These are phyloP conservation scores for Chlorella sp. DNA, from an alignment of 139 green algal species.

Conservation along the genomic window DNA sequence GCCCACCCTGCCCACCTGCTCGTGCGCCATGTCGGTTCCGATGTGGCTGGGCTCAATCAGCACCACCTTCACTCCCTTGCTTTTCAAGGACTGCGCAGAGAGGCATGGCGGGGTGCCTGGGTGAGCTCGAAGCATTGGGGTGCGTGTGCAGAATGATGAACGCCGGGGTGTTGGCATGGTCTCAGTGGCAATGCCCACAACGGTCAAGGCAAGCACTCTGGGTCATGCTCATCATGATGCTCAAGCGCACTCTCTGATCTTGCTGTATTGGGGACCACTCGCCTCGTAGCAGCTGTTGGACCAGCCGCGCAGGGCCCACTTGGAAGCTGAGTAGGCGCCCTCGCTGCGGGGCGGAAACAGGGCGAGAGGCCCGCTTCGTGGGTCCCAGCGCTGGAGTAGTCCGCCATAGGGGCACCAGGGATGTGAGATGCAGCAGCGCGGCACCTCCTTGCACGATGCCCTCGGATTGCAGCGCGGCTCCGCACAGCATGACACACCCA, in stretches of 20 bases:
- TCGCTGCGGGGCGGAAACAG: background rate
- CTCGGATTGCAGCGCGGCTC: too few species aligned
- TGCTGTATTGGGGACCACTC: background rate
- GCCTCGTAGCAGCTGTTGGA: slow-evolving; percentile 39
- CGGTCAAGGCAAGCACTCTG: too few species aligned
- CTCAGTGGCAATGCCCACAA: background rate
- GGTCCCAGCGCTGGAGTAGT: too few species aligned
- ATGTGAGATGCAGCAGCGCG: too few species aligned
- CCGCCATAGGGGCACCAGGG: too few species aligned
- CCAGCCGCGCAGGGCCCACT: slow-evolving; percentile 52
- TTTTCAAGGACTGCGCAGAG: slow-evolving; percentile 20
- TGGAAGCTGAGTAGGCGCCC: slow-evolving; percentile 50
- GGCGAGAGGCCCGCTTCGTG: too few species aligned
- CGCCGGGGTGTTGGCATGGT: background rate
- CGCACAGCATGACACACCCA: too few species aligned
- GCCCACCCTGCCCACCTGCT: background rate
- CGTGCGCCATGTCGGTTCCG: slow-evolving; percentile 45
- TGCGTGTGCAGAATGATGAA: background rate
- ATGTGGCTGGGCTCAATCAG: slow-evolving; percentile 53
- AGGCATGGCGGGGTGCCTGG: too few species aligned
- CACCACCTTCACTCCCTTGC: slow-evolving; percentile 55
- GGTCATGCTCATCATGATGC: too few species aligned
- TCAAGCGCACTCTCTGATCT: too few species aligned
- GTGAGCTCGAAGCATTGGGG: too few species aligned
- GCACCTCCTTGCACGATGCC: too few species aligned